These are phyloP conservation scores for Diophrys sp. DNA, from an alignment of 73 alveolate species.

Conservation along the genomic window DNA sequence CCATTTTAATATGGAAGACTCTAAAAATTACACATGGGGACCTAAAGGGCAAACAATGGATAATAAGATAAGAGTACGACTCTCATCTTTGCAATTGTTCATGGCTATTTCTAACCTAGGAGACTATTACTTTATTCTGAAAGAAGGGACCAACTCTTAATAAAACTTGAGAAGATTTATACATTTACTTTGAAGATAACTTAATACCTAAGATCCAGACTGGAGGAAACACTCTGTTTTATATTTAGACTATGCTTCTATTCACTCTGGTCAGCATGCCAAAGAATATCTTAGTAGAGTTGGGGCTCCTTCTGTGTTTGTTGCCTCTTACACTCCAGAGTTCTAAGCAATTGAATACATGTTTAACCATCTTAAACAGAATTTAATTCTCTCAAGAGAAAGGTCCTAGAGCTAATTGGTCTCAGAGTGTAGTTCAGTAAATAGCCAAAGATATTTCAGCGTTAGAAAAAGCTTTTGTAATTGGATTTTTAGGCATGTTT, in stretches of 20 bases:
- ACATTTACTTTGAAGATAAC: no score
- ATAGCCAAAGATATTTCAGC: no score
- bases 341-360: neutral
- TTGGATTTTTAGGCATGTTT: no score
- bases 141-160: neutral
- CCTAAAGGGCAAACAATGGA: neutral
- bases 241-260: neutral
- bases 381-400: no score
- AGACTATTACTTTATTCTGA: neutral
- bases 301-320: neutral
- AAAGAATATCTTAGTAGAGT: neutral
- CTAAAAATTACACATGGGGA: neutral
- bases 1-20: neutral
- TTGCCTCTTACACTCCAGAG: neutral
- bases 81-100: neutral
- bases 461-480: no score
- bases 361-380: neutral
- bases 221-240: neutral
- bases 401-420: no score
- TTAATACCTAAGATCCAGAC: neutral
- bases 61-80: neutral
- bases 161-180: neutral
- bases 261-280: neutral
- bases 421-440: no score
- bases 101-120: neutral